Evolutionary conservation across 23 red algal genomes (phyloP).

Genomic region (Gracilaria domingensis): DNA sequence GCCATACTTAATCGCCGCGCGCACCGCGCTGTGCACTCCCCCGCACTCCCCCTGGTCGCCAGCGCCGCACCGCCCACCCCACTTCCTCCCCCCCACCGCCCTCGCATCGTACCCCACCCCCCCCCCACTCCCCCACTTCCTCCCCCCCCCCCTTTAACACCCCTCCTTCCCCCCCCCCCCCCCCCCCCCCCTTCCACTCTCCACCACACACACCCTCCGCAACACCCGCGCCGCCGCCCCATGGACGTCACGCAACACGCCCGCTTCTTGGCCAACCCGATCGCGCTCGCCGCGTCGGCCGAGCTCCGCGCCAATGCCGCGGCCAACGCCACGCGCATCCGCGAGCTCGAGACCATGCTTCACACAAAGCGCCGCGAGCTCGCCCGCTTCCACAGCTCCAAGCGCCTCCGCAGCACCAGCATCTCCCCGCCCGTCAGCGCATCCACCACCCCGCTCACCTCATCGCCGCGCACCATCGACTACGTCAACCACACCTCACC

Average conservation of each 20-base stretch:
- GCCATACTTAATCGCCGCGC: neutral
- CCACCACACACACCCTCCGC: no score
- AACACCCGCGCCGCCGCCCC: no score
- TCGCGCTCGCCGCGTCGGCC: neutral
- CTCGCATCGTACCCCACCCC: neutral
- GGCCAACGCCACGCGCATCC: constrained; percentile 13
- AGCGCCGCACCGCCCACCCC: neutral
- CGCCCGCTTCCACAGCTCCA: neutral
- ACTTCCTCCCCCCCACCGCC: neutral
- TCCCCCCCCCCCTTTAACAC: neutral
- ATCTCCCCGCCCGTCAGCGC: neutral
- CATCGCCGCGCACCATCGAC: constrained; percentile 15
- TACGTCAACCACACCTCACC: constrained; percentile 9
- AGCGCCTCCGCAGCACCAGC: neutral
- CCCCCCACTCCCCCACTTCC: neutral
- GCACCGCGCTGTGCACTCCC: neutral
- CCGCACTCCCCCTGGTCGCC: neutral
- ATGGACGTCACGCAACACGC: constrained; percentile 13
- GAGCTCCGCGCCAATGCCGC: constrained; percentile 4
- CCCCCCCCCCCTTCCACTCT: neutral
- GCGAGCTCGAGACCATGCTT: constrained; percentile 6
- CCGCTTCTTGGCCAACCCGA: constrained; percentile 2
- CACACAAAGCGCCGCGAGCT: constrained; percentile 13
- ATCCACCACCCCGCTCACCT: neutral
- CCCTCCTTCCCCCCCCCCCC: neutral